phyloP scores from a whole-genome alignment of 345 rosid species.

The Murraya koenigii region DNA sequence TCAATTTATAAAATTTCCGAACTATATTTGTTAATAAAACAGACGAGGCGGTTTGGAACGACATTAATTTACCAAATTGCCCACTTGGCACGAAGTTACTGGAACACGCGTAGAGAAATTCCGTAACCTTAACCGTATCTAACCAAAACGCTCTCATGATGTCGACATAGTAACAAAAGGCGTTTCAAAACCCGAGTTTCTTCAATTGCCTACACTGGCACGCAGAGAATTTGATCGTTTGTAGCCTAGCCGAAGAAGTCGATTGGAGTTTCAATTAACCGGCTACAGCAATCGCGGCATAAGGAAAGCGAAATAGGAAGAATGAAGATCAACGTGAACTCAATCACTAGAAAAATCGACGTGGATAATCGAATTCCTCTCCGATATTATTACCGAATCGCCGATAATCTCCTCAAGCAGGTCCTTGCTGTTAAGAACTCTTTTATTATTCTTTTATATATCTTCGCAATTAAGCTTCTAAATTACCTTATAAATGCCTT shows the following conservation, averaged over 20 bases:
- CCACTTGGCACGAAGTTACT: neutral
- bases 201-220: conserved; percentile 15
- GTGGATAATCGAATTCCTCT: conserved; percentile 86
- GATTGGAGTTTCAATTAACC: conserved; percentile 1
- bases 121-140: neutral
- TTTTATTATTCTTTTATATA: neutral
- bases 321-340: conserved; percentile 72
- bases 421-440: conserved; percentile 20
- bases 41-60: too few relatives aligned
- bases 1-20: neutral
- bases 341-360: conserved; percentile 59
- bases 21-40: neutral
- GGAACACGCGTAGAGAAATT: neutral
- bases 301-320: neutral
- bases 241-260: conserved; percentile 12
- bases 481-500: neutral
- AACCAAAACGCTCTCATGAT: conserved; percentile 1
- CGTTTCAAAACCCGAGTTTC: conserved; percentile 18
- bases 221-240: conserved; percentile 15
- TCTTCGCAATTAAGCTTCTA: neutral
- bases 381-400: conserved; percentile 75
- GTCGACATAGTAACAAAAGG: conserved; percentile 25
- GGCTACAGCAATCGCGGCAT: neutral
- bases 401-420: conserved; percentile 93
- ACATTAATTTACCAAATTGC: neutral